Evolutionary conservation across 805 yeast species (phyloP).

Genomic region (Lipomyces kockii): DNA sequence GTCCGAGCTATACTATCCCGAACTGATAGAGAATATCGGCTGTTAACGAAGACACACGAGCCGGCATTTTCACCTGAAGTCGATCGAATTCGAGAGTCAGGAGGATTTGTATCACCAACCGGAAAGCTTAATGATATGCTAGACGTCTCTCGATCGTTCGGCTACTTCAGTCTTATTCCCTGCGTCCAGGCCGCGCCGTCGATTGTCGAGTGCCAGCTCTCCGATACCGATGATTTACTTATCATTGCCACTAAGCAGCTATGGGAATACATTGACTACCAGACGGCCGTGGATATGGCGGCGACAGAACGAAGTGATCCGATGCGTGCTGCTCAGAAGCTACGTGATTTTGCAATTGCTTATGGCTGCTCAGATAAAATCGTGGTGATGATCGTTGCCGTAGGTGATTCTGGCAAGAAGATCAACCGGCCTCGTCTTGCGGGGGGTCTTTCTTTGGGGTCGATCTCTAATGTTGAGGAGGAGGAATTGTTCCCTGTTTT

Average conservation of each 20-base stretch:
- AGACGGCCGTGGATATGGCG: constrained; percentile 87
- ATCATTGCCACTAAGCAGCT: constrained; percentile 81
- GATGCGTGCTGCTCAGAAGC: constrained; percentile 86
- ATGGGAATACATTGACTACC: constrained; percentile 84
- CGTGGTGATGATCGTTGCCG: constrained; percentile 77
- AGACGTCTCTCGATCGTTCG: constrained; percentile 88
- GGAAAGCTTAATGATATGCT: constrained; percentile 84
- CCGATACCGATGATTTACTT: constrained; percentile 78
- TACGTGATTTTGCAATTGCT: constrained; percentile 91
- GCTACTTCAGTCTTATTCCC: constrained; percentile 82
- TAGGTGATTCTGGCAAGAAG: constrained; percentile 40
- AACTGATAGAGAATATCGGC: constrained; percentile 77
- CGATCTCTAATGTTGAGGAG: constrained; percentile 37
- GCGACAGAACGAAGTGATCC: constrained; percentile 82
- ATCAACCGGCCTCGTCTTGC: constrained; percentile 20
- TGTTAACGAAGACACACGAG: constrained; percentile 77
- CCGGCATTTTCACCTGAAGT: constrained; percentile 82
- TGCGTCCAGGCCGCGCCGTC: constrained; percentile 90
- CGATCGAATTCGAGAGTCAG: constrained; percentile 80
- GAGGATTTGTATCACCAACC: constrained; percentile 85
- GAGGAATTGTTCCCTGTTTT: constrained; percentile 44
- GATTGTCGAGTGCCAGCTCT: constrained; percentile 62
- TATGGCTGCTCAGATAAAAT: constrained; percentile 84
- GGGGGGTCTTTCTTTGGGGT: constrained; percentile 29
- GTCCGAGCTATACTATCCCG: constrained; percentile 79